Percentiles rank a stretch among this genome's conserved stretches.
Conservation (phyloP, 2,329 filamentous ascomycete species). For the Xylariaceae sp. region DNA sequence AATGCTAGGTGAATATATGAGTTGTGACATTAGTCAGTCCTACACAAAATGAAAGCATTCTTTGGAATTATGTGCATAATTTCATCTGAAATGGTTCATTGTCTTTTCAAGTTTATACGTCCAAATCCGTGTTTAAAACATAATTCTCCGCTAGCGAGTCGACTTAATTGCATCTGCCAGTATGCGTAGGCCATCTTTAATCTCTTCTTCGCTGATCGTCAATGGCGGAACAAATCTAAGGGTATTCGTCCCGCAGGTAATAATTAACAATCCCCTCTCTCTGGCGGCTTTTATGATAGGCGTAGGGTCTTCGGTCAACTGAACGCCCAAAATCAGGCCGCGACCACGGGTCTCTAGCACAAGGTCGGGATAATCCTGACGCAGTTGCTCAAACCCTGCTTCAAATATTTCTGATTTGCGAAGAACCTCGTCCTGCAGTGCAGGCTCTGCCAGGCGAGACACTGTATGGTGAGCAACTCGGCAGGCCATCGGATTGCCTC, state of each 20-base stretch:
- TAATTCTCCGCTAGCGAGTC: constrained; percentile 9
- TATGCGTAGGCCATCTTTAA: constrained; percentile 71
- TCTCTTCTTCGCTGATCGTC: constrained; percentile 75
- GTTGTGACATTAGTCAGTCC: no score
- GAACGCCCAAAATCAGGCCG: constrained; percentile 82
- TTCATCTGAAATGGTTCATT: no score
- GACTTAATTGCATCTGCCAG: constrained; percentile 60
- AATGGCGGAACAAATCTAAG: constrained; percentile 87
- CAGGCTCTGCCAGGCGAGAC: constrained; percentile 64
- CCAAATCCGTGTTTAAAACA: no score
- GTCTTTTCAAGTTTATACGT: no score
- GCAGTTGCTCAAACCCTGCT: constrained; percentile 45
- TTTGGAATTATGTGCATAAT: no score
- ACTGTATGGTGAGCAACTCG: constrained; percentile 85
- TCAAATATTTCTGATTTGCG: constrained; percentile 57
- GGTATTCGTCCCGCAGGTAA: constrained; percentile 90
- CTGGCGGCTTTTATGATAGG: constrained; percentile 79
- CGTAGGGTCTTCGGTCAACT: constrained; percentile 69
- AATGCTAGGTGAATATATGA: no score
- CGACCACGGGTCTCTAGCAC: constrained; percentile 76
- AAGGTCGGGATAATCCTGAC: constrained; percentile 57
- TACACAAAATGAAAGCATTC: no score
- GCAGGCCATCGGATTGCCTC: constrained; percentile 83
- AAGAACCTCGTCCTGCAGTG: constrained; percentile 65
- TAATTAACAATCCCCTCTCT: constrained; percentile 82